These are phyloP conservation scores for Aspergillus biplanus DNA, from an alignment of 495 filamentous ascomycete species.

Conservation along the genomic window DNA sequence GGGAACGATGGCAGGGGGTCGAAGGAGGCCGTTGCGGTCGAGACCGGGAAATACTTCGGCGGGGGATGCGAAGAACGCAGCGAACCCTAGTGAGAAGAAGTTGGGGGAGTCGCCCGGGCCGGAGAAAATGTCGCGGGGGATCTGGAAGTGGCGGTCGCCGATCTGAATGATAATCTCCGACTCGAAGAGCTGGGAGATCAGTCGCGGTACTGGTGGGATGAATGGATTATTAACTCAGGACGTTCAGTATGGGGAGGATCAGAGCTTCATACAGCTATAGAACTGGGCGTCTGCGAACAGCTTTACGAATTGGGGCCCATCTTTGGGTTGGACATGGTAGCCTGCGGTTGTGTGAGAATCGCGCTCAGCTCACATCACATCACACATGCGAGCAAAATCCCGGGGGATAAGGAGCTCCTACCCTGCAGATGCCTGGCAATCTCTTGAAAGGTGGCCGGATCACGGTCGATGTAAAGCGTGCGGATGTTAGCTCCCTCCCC, in stretches of 20 bases:
- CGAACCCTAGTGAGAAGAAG: conserved; percentile 93
- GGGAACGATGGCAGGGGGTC: conserved; percentile 84
- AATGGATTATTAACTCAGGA: conserved; percentile 19
- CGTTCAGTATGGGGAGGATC: neutral
- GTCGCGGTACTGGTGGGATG: conserved; percentile 66
- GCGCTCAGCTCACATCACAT: neutral
- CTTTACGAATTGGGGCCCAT: conserved; percentile 84
- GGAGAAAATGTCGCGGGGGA: conserved; percentile 86
- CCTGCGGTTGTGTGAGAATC: conserved; percentile 43
- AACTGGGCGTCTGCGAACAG: conserved; percentile 96
- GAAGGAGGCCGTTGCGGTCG: conserved; percentile 76
- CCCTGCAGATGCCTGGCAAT: conserved; percentile 91
- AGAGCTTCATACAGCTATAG: conserved; percentile 68
- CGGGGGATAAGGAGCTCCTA: conserved; percentile 22
- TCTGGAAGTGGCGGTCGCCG: conserved; percentile 82
- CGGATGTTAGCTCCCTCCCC: conserved; percentile 58
- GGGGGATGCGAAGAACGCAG: conserved; percentile 81
- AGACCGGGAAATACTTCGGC: conserved; percentile 86
- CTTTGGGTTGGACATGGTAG: conserved; percentile 83
- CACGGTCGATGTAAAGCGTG: conserved; percentile 94
- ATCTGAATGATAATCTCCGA: conserved; percentile 91
- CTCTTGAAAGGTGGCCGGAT: conserved; percentile 86
- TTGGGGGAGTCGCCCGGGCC: conserved; percentile 87
- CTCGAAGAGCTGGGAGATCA: conserved; percentile 93
- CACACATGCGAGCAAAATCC: neutral